Percentiles rank a stretch among this genome's conserved stretches.
These are phyloP conservation scores for Leccinellum albellum DNA, from an alignment of 768 basidiomycete species.

Conservation along the genomic window DNA sequence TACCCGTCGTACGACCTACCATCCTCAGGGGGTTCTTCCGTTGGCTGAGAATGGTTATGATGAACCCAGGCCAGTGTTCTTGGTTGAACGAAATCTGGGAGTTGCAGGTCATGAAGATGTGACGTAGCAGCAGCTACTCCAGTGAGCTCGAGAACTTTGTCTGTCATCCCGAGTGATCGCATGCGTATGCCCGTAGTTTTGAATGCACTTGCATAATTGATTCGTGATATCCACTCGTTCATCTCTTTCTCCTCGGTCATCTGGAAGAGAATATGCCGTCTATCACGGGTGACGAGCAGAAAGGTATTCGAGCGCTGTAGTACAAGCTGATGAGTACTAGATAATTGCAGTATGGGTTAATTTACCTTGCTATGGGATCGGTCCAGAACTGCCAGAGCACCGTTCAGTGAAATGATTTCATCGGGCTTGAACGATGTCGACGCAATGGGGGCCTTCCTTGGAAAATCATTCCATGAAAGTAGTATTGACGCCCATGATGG, in stretches of 20 bases:
- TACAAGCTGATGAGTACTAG: constrained; percentile 2
- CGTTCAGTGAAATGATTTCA: constrained; percentile 75
- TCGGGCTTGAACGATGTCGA: constrained; percentile 66
- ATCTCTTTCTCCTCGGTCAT: constrained; percentile 64
- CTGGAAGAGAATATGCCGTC: constrained; percentile 81
- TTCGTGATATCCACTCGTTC: constrained; percentile 85
- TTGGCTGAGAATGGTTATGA: constrained; percentile 36
- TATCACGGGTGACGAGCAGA: constrained; percentile 70
- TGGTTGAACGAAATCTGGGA: constrained; percentile 21
- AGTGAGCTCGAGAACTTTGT: constrained; percentile 68
- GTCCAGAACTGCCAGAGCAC: constrained; percentile 79
- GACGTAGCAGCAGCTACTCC: constrained; percentile 85
- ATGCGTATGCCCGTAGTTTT: constrained; percentile 80
- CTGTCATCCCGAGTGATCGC: constrained; percentile 67
- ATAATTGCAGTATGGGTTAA: not conserved
- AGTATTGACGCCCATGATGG: constrained; percentile 49
- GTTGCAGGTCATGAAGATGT: constrained; percentile 67
- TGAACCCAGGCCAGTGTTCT: constrained; percentile 40
- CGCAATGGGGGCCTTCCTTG: constrained; percentile 37
- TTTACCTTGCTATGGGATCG: constrained; percentile 71
- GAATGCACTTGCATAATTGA: constrained; percentile 95
- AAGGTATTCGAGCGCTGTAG: constrained; percentile 62
- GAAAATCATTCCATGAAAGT: constrained; percentile 39
- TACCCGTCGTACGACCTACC: constrained; percentile 24
- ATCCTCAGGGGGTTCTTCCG: constrained; percentile 31